These are phyloP conservation scores for Papiliotrema flavescens DNA, from an alignment of 1,284 basidiomycete species.

Conservation along the genomic window DNA sequence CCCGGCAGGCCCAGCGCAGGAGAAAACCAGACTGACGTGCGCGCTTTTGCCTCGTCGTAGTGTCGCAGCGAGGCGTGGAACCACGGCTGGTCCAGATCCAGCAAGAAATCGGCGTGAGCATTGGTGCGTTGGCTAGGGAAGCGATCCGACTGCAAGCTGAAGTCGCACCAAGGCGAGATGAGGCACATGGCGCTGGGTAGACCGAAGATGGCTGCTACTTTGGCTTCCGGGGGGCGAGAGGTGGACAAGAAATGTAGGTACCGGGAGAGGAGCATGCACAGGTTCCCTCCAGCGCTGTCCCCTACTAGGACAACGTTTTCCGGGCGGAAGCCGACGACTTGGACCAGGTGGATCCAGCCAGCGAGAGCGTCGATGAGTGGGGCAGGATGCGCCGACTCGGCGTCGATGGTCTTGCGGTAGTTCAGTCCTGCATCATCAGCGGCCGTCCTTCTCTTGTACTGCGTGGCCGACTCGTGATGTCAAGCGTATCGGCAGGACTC, in stretches of 20 bases:
- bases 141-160: slow-evolving; percentile 22
- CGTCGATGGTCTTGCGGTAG: slow-evolving; percentile 18
- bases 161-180: slow-evolving; percentile 57
- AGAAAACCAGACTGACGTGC: slow-evolving; percentile 15
- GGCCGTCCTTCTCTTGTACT: no score
- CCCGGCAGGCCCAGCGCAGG: slow-evolving; percentile 17
- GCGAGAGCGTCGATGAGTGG: slow-evolving; percentile 60
- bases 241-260: slow-evolving; percentile 28
- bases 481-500: not conserved
- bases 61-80: slow-evolving; percentile 8
- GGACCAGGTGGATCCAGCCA: slow-evolving; percentile 59
- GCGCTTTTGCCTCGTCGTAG: slow-evolving; percentile 8
- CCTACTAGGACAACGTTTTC: slow-evolving; percentile 60
- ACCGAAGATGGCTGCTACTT: not conserved
- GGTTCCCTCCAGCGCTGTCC: slow-evolving; percentile 64
- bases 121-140: slow-evolving; percentile 6
- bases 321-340: slow-evolving; percentile 52
- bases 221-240: slow-evolving; percentile 52
- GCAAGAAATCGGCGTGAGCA: slow-evolving; percentile 7
- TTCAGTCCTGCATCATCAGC: slow-evolving; percentile 10
- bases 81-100: not conserved
- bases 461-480: no score
- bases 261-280: slow-evolving; percentile 53
- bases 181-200: slow-evolving; percentile 49
- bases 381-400: slow-evolving; percentile 54